These are phyloP conservation scores for Candida frijolesensis DNA, from an alignment of 1,139 yeast genomes.

Conservation along the genomic window DNA sequence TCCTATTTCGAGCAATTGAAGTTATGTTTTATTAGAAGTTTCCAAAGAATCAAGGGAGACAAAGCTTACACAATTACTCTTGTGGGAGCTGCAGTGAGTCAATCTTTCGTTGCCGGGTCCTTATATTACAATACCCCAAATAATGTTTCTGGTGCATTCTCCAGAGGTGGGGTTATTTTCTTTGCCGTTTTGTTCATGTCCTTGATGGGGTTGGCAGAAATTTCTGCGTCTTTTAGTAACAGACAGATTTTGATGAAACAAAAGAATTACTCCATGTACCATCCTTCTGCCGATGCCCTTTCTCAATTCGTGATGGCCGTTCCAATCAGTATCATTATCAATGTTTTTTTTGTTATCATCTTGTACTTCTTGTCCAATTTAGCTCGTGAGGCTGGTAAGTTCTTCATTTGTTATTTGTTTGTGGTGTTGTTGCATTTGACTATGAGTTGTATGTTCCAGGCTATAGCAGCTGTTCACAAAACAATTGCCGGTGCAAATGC, in stretches of 20 bases:
- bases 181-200: constrained; percentile 56
- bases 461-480: constrained; percentile 50
- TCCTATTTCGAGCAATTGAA: constrained; percentile 48
- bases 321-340: constrained; percentile 50
- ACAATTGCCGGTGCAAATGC: constrained; percentile 54
- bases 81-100: constrained; percentile 48
- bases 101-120: constrained; percentile 56
- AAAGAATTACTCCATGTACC: constrained; percentile 55
- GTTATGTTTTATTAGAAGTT: constrained; percentile 49
- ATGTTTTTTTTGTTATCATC: constrained; percentile 45
- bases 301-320: constrained; percentile 47
- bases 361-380: constrained; percentile 55
- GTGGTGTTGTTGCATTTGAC: constrained; percentile 28
- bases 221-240: constrained; percentile 48
- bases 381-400: constrained; percentile 54
- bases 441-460: constrained; percentile 49
- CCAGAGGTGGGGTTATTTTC: constrained; percentile 60
- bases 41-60: constrained; percentile 54
- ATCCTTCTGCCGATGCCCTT: constrained; percentile 61
- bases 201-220: constrained; percentile 57
- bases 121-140: constrained; percentile 49
- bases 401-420: constrained; percentile 53
- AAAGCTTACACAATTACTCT: constrained; percentile 50
- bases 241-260: constrained; percentile 61
- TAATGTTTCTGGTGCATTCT: constrained; percentile 49